These are phyloP conservation scores for Stephania yunnanensis DNA, from an alignment of 164 flowering plant genomes.

Conservation along the genomic window DNA sequence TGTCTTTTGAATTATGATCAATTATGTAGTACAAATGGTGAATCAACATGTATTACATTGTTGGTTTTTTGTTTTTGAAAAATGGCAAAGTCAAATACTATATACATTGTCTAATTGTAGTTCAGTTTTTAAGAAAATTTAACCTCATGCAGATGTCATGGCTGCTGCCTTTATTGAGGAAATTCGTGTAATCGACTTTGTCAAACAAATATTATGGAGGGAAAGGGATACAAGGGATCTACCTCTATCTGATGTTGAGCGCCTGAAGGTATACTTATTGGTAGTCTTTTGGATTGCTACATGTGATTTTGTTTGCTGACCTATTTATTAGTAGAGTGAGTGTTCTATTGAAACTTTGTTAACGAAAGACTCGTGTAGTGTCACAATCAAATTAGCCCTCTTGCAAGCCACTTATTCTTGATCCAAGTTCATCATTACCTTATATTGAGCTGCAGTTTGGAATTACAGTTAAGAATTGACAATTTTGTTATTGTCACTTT, in stretches of 20 bases:
- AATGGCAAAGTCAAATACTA: not conserved
- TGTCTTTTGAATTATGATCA: not conserved
- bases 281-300: not conserved
- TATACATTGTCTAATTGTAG: not conserved
- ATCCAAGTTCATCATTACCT: too few species aligned
- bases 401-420: too few species aligned
- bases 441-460: too few species aligned
- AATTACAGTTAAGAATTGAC: too few species aligned
- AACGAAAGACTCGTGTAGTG: too few species aligned
- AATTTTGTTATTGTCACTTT: too few species aligned
- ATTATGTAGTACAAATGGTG: not conserved
- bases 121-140: not conserved
- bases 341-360: not conserved
- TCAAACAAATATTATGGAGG: constrained; percentile 49
- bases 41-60: not conserved
- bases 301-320: not conserved
- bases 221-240: constrained; percentile 50
- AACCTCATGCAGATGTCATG: constrained; percentile 51
- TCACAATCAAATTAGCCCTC: too few species aligned
- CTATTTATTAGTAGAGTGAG: not conserved
- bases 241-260: constrained; percentile 80
- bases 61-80: not conserved
- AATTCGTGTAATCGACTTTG: constrained; percentile 77
- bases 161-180: constrained; percentile 95
- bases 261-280: constrained; percentile 49